Percentiles rank a stretch among this genome's conserved stretches.
These are phyloP conservation scores for Zygosaccharomyces pseudorouxii DNA, from an alignment of 805 yeast genomes.

Conservation along the genomic window DNA sequence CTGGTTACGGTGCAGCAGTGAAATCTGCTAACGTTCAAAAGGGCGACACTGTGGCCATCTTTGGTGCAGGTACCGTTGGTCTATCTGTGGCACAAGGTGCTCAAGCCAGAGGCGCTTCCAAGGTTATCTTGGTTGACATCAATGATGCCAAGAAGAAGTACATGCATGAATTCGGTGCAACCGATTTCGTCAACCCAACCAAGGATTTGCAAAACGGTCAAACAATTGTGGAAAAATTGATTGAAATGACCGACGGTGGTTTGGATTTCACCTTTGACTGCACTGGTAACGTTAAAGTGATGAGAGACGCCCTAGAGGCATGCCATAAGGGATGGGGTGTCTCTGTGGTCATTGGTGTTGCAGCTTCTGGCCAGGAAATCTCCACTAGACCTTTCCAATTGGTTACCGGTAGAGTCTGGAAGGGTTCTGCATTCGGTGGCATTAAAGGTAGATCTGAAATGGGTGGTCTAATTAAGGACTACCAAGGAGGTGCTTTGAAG, in stretches of 20 bases:
- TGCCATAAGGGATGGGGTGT: slow-evolving; percentile 99
- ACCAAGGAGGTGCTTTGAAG: slow-evolving; percentile 72
- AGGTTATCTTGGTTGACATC: slow-evolving; percentile 81
- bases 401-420: slow-evolving; percentile 98
- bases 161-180: slow-evolving; percentile 90
- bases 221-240: slow-evolving; percentile 72
- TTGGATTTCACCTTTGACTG: slow-evolving; percentile 95
- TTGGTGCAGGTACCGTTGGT: slow-evolving; percentile 98
- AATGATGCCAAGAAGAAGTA: slow-evolving; percentile 79
- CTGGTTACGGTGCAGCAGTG: slow-evolving; percentile 97
- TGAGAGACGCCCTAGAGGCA: slow-evolving; percentile 95
- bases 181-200: slow-evolving; percentile 83
- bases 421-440: slow-evolving; percentile 99
- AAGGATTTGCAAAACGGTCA: slow-evolving; percentile 65
- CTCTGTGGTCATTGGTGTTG: slow-evolving; percentile 94
- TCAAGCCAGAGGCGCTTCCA: slow-evolving; percentile 69
- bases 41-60: slow-evolving; percentile 93
- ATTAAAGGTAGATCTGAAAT: slow-evolving; percentile 95
- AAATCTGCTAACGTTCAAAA: slow-evolving; percentile 81
- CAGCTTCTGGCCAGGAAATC: slow-evolving; percentile 96
- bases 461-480: slow-evolving; percentile 84
- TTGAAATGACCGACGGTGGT: slow-evolving; percentile 95
- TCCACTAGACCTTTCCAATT: slow-evolving; percentile 97
- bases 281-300: slow-evolving; percentile 92
- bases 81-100: slow-evolving; percentile 96